These are phyloP conservation scores for Lichtheimia ramosa DNA, from an alignment of 371 early-diverging fungal species.

Conservation along the genomic window DNA sequence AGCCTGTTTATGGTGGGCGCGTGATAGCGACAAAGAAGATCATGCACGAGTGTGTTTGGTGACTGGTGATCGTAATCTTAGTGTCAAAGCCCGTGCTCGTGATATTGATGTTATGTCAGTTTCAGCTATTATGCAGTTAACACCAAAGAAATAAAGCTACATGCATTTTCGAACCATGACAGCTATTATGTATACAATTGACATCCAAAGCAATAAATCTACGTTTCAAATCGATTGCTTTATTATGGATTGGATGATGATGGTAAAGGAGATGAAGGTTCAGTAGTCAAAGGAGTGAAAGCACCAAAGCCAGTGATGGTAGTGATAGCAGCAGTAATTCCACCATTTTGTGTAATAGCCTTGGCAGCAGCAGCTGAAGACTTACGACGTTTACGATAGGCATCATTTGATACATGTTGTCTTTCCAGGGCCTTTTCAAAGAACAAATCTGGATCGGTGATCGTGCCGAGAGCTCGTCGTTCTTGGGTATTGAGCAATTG, in stretches of 20 bases:
- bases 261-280: neutral
- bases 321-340: conserved; percentile 27
- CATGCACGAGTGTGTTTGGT: conserved; percentile 53
- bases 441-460: conserved; percentile 76
- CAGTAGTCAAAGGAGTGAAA: neutral
- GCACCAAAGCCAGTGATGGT: conserved; percentile 1
- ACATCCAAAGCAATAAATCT: no score
- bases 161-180: no score
- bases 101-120: conserved; percentile 60
- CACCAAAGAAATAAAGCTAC: conserved; percentile 11
- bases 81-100: conserved; percentile 67
- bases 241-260: no score
- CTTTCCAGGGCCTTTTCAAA: conserved; percentile 49
- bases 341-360: conserved; percentile 28
- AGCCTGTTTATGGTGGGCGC: conserved; percentile 57
- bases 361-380: conserved; percentile 29
- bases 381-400: conserved; percentile 17
- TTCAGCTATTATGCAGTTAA: conserved; percentile 39
- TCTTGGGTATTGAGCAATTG: conserved; percentile 73
- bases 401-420: conserved; percentile 1
- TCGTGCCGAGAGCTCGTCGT: conserved; percentile 84
- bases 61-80: conserved; percentile 66
- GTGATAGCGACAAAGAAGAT: neutral
- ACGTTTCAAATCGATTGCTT: no score
- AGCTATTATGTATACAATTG: no score